Evolutionary conservation across 345 rosid species (phyloP).

Genomic region (Capsella bursapastoris): DNA sequence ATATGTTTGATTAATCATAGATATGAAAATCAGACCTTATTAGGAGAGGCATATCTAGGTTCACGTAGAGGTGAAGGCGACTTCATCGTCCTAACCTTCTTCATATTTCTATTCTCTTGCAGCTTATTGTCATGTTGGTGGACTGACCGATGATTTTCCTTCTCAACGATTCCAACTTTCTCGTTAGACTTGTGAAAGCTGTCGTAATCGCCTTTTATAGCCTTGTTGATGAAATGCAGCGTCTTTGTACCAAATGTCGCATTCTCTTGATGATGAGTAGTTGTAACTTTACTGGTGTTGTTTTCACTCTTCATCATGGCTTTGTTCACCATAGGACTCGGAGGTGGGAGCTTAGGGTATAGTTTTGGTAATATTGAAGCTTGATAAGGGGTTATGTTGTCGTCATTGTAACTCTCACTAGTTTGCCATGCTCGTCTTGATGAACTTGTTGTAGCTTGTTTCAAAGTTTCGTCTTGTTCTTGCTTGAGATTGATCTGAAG

Average conservation of each 20-base stretch:
- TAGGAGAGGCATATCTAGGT: slow-evolving; percentile 67
- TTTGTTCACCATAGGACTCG: slow-evolving; percentile 52
- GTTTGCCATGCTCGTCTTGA: slow-evolving; percentile 50
- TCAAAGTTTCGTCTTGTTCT: slow-evolving; percentile 59
- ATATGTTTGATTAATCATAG: not conserved
- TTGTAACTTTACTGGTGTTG: slow-evolving; percentile 27
- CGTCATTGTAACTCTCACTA: slow-evolving; percentile 28
- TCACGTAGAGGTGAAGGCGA: slow-evolving; percentile 76
- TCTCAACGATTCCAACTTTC: slow-evolving; percentile 46
- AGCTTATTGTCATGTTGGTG: slow-evolving; percentile 53
- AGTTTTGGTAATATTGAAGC: slow-evolving; percentile 24
- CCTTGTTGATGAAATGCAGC: slow-evolving; percentile 86
- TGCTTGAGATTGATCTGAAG: slow-evolving; percentile 62
- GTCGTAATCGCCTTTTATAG: slow-evolving; percentile 79
- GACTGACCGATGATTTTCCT: slow-evolving; percentile 48
- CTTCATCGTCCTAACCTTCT: slow-evolving; percentile 55
- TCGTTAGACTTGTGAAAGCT: slow-evolving; percentile 58
- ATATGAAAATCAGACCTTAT: slow-evolving; percentile 50
- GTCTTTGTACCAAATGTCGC: slow-evolving; percentile 76
- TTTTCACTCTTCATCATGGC: slow-evolving; percentile 35
- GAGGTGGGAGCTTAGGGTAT: slow-evolving; percentile 39
- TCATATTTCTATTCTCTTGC: slow-evolving; percentile 43
- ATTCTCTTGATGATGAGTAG: slow-evolving; percentile 46
- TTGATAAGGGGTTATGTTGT: slow-evolving; percentile 26
- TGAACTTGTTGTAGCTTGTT: slow-evolving; percentile 55